Evolutionary conservation across 2,329 filamentous ascomycete species (phyloP).

Genomic region (Cercospora sp.): DNA sequence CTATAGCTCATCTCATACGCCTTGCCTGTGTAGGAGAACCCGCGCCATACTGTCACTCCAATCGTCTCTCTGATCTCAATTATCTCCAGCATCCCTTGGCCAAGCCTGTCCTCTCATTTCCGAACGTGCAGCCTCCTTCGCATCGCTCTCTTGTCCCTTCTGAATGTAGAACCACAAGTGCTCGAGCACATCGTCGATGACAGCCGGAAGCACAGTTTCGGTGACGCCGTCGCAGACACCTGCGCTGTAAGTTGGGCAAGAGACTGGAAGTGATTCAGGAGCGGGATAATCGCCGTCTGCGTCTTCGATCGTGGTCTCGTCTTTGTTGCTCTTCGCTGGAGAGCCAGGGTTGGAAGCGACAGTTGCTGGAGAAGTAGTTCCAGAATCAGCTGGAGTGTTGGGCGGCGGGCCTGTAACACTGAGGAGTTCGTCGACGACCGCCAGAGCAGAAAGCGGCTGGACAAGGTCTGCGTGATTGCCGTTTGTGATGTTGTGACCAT

Average conservation of each 20-base stretch:
- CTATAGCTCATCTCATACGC: neutral
- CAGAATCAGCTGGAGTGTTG: neutral
- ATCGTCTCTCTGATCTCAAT: neutral
- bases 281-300: slow-evolving; percentile 1
- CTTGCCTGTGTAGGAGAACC: neutral
- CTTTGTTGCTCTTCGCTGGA: neutral
- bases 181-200: slow-evolving; percentile 24
- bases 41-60: neutral
- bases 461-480: neutral
- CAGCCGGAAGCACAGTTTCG: slow-evolving; percentile 25
- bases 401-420: neutral
- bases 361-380: neutral
- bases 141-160: slow-evolving; percentile 2
- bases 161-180: slow-evolving; percentile 18
- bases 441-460: neutral
- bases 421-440: neutral
- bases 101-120: neutral
- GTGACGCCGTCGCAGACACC: slow-evolving; percentile 19
- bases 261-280: slow-evolving; percentile 3
- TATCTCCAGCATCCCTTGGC: neutral
- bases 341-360: neutral
- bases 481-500: neutral
- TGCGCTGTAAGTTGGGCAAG: slow-evolving; percentile 23
- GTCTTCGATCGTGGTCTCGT: neutral
- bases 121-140: neutral